Evolutionary conservation across 2,329 filamentous ascomycete species (phyloP).

Genomic region (Karstenula rhodostoma): DNA sequence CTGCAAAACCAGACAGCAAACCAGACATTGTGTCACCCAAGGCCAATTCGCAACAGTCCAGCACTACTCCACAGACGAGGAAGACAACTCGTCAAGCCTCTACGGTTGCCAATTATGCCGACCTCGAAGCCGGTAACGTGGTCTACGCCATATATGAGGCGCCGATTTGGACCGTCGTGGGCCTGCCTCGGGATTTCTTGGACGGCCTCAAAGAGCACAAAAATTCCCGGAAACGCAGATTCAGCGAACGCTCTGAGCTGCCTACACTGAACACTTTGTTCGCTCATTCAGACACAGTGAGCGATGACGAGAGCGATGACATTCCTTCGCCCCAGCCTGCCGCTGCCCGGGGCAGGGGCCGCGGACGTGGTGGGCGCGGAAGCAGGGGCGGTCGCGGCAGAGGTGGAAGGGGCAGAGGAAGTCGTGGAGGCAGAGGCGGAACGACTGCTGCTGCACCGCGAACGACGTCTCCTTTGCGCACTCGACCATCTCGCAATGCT

Average conservation of each 20-base stretch:
- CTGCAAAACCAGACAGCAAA: conserved; percentile 36
- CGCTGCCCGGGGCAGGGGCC: conserved; percentile 28
- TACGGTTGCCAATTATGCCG: conserved; percentile 43
- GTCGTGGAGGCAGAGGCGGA: conserved; percentile 36
- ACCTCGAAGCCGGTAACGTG: conserved; percentile 34
- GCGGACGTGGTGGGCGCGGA: conserved; percentile 39
- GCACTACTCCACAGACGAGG: conserved; percentile 34
- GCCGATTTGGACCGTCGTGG: conserved; percentile 46
- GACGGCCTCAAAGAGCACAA: conserved; percentile 34
- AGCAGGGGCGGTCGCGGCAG: conserved; percentile 37
- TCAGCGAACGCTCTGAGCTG: conserved; percentile 11
- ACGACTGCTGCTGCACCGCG: conserved; percentile 30
- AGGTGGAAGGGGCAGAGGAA: conserved; percentile 39
- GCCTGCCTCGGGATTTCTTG: conserved; percentile 44
- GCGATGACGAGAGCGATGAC: conserved; percentile 31
- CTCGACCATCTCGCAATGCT: conserved; percentile 43
- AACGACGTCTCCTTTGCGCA: conserved; percentile 37
- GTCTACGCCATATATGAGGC: conserved; percentile 44
- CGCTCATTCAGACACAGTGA: conserved; percentile 26
- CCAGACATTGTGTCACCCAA: conserved; percentile 35
- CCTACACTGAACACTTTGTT: conserved; percentile 24
- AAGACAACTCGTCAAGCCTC: conserved; percentile 48
- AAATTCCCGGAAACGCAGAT: conserved; percentile 31
- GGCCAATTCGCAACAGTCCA: conserved; percentile 35
- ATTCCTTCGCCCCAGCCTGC: conserved; percentile 22